A percentile compares a stretch with the other conserved stretches of the same genome.
phyloP scores from a whole-genome alignment of 2,329 filamentous ascomycete species.

The Aspergillus texensis region DNA sequence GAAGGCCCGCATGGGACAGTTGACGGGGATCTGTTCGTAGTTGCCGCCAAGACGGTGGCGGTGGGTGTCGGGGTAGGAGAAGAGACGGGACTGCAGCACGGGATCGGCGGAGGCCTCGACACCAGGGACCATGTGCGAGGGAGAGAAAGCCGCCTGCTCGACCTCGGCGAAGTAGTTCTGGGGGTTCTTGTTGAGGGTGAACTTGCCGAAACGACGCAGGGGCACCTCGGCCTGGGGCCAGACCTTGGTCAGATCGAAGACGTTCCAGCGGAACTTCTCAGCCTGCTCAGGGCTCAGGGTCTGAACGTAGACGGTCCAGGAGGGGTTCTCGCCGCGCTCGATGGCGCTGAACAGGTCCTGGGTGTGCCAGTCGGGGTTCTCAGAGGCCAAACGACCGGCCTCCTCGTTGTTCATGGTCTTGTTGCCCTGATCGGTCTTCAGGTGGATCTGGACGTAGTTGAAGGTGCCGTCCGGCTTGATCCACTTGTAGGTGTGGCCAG shows the following conservation, averaged over 20 bases:
- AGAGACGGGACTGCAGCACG: constrained; percentile 69
- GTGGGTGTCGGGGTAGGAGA: constrained; percentile 71
- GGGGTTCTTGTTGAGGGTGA: constrained; percentile 67
- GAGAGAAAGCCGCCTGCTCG: constrained; percentile 71
- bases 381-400: constrained; percentile 55
- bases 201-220: constrained; percentile 60
- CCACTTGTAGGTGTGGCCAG: constrained; percentile 68
- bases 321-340: constrained; percentile 61
- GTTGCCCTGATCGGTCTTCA: constrained; percentile 65
- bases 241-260: constrained; percentile 71
- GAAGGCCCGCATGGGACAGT: constrained; percentile 56
- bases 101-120: constrained; percentile 71
- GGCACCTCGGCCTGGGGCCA: constrained; percentile 68
- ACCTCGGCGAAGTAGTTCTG: constrained; percentile 72
- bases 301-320: constrained; percentile 68
- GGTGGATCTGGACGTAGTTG: constrained; percentile 67
- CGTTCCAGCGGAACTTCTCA: constrained; percentile 62
- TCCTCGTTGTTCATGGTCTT: constrained; percentile 63
- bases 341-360: constrained; percentile 69
- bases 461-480: constrained; percentile 67
- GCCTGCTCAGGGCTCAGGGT: constrained; percentile 64
- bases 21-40: constrained; percentile 67
- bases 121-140: constrained; percentile 67
- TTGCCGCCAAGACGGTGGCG: constrained; percentile 66
- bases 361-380: constrained; percentile 65